These are phyloP conservation scores for Teratosphaeriaceae sp. DNA, from an alignment of 2,329 filamentous ascomycete genomes.

Conservation along the genomic window DNA sequence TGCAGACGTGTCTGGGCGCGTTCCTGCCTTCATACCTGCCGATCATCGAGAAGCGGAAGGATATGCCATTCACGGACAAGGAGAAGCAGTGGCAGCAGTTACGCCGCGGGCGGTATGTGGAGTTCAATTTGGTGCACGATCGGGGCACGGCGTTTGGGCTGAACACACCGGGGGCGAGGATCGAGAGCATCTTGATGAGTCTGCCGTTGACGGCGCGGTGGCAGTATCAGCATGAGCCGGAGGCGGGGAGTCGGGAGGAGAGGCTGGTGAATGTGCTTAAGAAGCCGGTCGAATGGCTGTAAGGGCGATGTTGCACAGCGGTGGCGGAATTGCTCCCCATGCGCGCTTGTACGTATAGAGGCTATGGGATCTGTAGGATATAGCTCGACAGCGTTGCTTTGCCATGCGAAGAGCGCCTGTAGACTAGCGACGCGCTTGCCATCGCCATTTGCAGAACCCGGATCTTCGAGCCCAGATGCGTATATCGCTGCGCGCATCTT, in stretches of 20 bases:
- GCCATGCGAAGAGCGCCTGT: no score
- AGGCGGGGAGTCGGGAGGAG: slow-evolving; percentile 69
- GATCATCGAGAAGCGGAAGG: slow-evolving; percentile 80
- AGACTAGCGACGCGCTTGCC: no score
- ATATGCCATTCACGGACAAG: slow-evolving; percentile 78
- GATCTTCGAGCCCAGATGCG: no score
- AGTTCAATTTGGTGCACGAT: slow-evolving; percentile 98
- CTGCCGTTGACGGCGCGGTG: slow-evolving; percentile 86
- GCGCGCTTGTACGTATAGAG: neutral
- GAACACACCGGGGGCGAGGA: slow-evolving; percentile 81
- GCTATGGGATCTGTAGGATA: no score
- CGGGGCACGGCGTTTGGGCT: slow-evolving; percentile 90
- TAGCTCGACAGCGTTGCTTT: no score
- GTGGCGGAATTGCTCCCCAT: neutral
- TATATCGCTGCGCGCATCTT: no score
- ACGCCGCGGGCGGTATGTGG: slow-evolving; percentile 87
- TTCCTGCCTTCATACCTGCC: slow-evolving; percentile 90
- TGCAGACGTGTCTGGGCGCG: slow-evolving; percentile 74
- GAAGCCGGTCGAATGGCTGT: slow-evolving; percentile 57
- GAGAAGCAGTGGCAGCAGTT: slow-evolving; percentile 98
- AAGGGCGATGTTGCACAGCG: neutral
- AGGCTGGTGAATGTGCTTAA: slow-evolving; percentile 66
- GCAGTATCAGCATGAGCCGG: slow-evolving; percentile 90
- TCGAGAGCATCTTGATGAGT: slow-evolving; percentile 98
- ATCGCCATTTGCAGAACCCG: no score